Evolutionary conservation across 2,329 filamentous ascomycete species (phyloP).

Genomic region (Annulohypoxylon truncatum): DNA sequence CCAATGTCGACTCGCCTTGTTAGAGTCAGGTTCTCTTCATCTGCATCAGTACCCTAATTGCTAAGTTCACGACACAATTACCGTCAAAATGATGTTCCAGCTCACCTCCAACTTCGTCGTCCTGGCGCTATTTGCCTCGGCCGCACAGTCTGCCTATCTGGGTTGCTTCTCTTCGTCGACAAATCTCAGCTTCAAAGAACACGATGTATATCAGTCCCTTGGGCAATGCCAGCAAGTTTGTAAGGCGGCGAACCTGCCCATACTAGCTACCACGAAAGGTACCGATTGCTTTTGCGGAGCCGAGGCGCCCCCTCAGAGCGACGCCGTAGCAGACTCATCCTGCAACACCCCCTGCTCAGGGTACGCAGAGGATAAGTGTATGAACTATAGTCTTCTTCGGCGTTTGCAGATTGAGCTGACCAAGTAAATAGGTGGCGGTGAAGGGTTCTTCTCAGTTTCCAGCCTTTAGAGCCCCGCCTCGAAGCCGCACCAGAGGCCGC

Average conservation of each 20-base stretch:
- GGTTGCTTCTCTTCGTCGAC: conserved; percentile 35
- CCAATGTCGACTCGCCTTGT: not conserved
- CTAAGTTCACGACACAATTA: not conserved
- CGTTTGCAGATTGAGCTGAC: not conserved
- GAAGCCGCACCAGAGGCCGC: not conserved
- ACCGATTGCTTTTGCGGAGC: conserved; percentile 40
- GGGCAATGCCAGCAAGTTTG: conserved; percentile 26
- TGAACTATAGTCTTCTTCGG: not conserved
- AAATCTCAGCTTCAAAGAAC: conserved; percentile 14
- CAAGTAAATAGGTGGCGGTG: conserved; percentile 27
- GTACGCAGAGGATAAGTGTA: conserved; percentile 31
- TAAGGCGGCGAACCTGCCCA: not conserved
- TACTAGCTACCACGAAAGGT: conserved; percentile 34
- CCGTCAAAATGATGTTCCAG: conserved; percentile 17
- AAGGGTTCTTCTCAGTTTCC: conserved; percentile 32
- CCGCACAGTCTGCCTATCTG: conserved; percentile 12
- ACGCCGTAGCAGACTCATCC: conserved; percentile 22
- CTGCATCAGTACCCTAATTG: not conserved
- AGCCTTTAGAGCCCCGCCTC: not conserved
- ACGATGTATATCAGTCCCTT: conserved; percentile 25
- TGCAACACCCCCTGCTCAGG: conserved; percentile 38
- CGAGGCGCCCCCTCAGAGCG: conserved; percentile 13
- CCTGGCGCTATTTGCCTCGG: not conserved
- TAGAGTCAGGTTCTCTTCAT: not conserved
- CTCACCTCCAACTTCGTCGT: not conserved